Percentiles rank a stretch among this genome's conserved stretches.
Evolutionary conservation across 148 eudicot genomes (phyloP).

Genomic region (Limonium bicolor): DNA sequence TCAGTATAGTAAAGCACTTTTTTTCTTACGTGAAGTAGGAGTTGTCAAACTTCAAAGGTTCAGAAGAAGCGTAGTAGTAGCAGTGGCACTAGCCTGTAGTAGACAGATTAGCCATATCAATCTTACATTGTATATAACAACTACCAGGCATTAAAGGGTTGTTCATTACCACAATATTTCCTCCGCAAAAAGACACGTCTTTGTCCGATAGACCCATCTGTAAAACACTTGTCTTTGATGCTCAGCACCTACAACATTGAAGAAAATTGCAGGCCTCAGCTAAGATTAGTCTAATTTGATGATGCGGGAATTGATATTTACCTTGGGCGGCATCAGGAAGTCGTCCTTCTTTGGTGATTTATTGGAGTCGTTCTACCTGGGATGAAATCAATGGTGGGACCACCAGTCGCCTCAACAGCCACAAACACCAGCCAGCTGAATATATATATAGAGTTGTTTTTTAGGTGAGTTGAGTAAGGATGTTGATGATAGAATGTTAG

Average conservation of each 20-base stretch:
- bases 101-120: too few relatives aligned
- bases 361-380: slow-evolving; percentile 59
- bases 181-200: slow-evolving; percentile 86
- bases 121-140: too few relatives aligned
- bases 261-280: too few relatives aligned
- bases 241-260: slow-evolving; percentile 35
- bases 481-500: too few relatives aligned
- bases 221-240: slow-evolving; percentile 62
- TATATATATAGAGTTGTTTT: too few relatives aligned
- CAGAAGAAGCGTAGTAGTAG: too few relatives aligned
- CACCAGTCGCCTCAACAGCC: slow-evolving; percentile 91
- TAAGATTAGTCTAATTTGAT: too few relatives aligned
- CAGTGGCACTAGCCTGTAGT: too few relatives aligned
- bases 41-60: slow-evolving; percentile 80
- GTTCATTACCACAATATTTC: slow-evolving; percentile 88
- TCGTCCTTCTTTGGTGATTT: slow-evolving; percentile 70
- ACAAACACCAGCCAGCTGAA: slow-evolving; percentile 91
- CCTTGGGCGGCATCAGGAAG: slow-evolving; percentile 85
- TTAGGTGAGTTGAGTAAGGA: too few relatives aligned
- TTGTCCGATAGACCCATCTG: slow-evolving; percentile 79
- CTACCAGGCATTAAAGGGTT: too few relatives aligned
- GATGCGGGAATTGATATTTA: too few relatives aligned
- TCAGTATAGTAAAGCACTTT: background rate
- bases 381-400: slow-evolving; percentile 58
- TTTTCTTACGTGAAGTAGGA: slow-evolving; percentile 58